Conservation (phyloP, 1,284 basidiomycete genomes). For the Cryptococcus wingfieldii region DNA sequence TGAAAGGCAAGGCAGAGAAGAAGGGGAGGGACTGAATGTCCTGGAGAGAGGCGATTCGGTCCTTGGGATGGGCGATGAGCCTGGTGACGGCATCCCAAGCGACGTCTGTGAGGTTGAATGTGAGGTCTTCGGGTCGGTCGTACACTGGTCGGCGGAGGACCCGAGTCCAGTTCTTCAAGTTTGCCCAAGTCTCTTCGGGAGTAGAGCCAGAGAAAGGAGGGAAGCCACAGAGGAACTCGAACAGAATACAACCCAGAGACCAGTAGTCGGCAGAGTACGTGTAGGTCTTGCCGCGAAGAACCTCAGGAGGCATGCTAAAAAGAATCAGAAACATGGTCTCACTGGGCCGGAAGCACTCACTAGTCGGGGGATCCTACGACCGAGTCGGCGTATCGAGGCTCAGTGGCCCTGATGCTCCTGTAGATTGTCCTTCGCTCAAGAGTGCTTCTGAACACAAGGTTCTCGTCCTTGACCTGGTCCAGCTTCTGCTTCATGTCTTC, state of each 20-base stretch:
- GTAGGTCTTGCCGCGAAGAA: constrained; percentile 90
- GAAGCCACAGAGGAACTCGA: constrained; percentile 93
- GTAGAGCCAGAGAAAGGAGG: constrained; percentile 95
- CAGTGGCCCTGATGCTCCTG: constrained; percentile 83
- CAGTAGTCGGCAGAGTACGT: constrained; percentile 96
- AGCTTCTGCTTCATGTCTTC: constrained; percentile 93
- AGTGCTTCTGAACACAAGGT: constrained; percentile 85
- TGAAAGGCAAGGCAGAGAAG: constrained; percentile 73
- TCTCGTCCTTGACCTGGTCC: constrained; percentile 92
- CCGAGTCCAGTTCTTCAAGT: constrained; percentile 95
- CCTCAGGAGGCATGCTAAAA: constrained; percentile 59
- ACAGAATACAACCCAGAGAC: constrained; percentile 97
- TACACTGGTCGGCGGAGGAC: constrained; percentile 89
- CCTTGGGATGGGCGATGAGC: constrained; percentile 71
- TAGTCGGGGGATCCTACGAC: constrained; percentile 99
- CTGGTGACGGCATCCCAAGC: constrained; percentile 95
- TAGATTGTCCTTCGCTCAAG: constrained; percentile 94
- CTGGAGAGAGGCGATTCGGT: constrained; percentile 69
- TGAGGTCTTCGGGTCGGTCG: constrained; percentile 90
- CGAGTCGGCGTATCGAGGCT: constrained; percentile 92
- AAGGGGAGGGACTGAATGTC: constrained; percentile 79
- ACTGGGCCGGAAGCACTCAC: constrained; percentile 16
- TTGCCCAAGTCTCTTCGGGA: constrained; percentile 98
- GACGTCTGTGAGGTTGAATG: constrained; percentile 91
- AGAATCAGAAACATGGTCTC: neutral